These are phyloP conservation scores for Nakazawaea anatomiae DNA, from an alignment of 805 yeast genomes.

Conservation along the genomic window DNA sequence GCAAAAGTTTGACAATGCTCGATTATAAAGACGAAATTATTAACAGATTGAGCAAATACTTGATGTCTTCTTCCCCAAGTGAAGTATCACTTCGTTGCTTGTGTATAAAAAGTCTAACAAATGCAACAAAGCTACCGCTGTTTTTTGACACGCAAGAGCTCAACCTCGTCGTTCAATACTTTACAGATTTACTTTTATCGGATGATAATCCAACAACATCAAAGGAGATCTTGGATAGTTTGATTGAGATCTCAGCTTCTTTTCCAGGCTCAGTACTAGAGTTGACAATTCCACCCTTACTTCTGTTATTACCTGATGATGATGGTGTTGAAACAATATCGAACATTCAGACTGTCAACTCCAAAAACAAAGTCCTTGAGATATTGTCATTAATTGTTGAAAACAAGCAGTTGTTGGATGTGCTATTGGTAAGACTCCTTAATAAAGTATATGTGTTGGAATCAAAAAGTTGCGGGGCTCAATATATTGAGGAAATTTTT, in stretches of 20 bases:
- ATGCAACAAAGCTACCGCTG: constrained; percentile 41
- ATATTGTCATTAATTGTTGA: constrained; percentile 32
- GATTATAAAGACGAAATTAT: constrained; percentile 61
- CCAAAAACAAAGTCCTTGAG: constrained; percentile 28
- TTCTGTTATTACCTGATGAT: constrained; percentile 44
- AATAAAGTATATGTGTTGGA: constrained; percentile 26
- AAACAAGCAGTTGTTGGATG: constrained; percentile 37
- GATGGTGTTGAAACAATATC: constrained; percentile 24
- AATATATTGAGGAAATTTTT: constrained; percentile 21
- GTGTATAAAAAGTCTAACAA: constrained; percentile 59
- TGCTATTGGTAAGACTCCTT: constrained; percentile 35
- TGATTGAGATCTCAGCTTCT: constrained; percentile 39
- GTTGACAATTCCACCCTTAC: constrained; percentile 43
- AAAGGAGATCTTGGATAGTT: constrained; percentile 46
- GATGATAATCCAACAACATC: constrained; percentile 47
- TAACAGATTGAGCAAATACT: constrained; percentile 59
- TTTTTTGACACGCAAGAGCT: constrained; percentile 52
- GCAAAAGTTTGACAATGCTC: constrained; percentile 28
- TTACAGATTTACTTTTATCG: constrained; percentile 55
- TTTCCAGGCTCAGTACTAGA: constrained; percentile 39
- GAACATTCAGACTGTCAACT: constrained; percentile 14
- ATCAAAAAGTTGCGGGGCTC: constrained; percentile 3
- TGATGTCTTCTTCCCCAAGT: constrained; percentile 58
- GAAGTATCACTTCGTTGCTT: constrained; percentile 68
- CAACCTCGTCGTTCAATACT: constrained; percentile 55